Evolutionary conservation across 2,329 filamentous ascomycete genomes (phyloP), one percentile per base, ranked within the genome.

Genomic region (Penicillium polonicum): DNA sequence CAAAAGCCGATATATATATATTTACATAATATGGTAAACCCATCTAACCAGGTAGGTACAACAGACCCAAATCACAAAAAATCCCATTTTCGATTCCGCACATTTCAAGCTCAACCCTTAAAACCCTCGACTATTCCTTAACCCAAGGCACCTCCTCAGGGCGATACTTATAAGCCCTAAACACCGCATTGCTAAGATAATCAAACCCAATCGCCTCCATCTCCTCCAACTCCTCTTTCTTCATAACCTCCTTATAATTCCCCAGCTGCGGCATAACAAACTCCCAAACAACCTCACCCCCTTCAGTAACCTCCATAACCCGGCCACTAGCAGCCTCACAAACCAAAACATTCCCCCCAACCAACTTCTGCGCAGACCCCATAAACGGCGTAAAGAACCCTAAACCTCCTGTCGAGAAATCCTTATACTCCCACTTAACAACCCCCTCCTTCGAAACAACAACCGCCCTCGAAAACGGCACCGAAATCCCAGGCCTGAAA

Each of bases 351-450:
- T 80, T 80, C 9, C 77, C 76, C 50, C 75, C 76, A 10, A 38
- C 42, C 17, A 80, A 60, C 15, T 74, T 65, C 62, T 80, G 78
- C 8, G 78, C 78, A 48, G 74, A 74, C 21, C 78, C 78, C 78
- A 80, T 80, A 52, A 80, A 80, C 0, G 78, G 77, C 0, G 75
- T 79, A 65, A 79, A 80, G 62, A 79, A 78, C 6, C 68, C 71
- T 51, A 77, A 65, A 6, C 72, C 72, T 41, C 72, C 31, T 0
- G 70, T 66, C 10, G 64, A 69, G 1, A 52, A 64, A 55, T 80
- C 78, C 9, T 68, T 68, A 48, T 80, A 79, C 52, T 80, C 71
- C 78, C 78, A 80, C 3, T 75, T 66, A 21, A 80, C 73, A 42
- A 75, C 49, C 49, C 78, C 78, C 17, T 60, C 59, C 1, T 72